These are phyloP conservation scores for Chalaropsis thielavioides DNA, from an alignment of 2,329 filamentous ascomycete genomes.

Conservation along the genomic window DNA sequence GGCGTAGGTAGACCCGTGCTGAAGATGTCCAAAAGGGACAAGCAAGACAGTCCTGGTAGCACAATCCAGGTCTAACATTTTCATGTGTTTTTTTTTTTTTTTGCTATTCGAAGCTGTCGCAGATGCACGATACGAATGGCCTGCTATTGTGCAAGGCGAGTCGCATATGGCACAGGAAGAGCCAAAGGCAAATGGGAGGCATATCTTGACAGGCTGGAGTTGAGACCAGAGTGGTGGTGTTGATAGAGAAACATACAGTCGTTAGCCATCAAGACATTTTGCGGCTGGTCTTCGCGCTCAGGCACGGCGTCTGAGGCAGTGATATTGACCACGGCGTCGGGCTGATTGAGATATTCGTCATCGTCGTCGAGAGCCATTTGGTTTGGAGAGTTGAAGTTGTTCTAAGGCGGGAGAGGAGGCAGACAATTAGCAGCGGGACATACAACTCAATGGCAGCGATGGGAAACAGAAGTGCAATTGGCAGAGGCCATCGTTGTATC, in stretches of 20 bases:
- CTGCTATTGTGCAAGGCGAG: too few species aligned
- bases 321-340: constrained; percentile 13
- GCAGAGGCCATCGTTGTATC: background rate
- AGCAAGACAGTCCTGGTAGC: too few species aligned
- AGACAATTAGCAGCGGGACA: background rate
- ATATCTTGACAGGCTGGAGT: too few species aligned
- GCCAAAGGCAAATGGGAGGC: too few species aligned
- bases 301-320: constrained; percentile 7
- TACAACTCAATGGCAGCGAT: background rate
- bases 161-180: too few species aligned
- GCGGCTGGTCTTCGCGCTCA: constrained; percentile 11
- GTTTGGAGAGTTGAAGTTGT: constrained; percentile 8
- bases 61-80: too few species aligned
- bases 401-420: background rate
- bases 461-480: background rate
- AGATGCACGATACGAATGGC: too few species aligned
- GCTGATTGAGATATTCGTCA: constrained; percentile 7
- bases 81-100: background rate
- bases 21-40: too few species aligned
- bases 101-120: background rate
- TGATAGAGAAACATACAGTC: constrained; percentile 13
- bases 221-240: background rate
- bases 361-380: constrained; percentile 16
- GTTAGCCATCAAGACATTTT: constrained; percentile 12
- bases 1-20: too few species aligned